Percentiles rank a stretch among this genome's conserved stretches.
Conservation (phyloP, 2,329 filamentous ascomycete genomes). For the Claviceps africana region DNA sequence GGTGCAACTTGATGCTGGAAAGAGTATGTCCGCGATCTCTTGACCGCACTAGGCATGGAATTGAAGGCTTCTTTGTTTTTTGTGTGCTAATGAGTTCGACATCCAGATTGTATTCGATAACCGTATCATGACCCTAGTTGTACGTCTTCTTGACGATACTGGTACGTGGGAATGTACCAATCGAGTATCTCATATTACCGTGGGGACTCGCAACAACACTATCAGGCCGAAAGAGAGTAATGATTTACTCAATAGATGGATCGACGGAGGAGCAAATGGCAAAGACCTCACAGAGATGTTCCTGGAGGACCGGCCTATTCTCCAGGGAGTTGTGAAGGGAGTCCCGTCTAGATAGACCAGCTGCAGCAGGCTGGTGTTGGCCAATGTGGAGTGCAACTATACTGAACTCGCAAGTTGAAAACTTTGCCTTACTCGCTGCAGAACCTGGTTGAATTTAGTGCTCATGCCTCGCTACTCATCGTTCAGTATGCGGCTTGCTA, state of each 20-base stretch:
- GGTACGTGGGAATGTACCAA: slow-evolving; percentile 59
- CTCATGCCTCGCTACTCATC: slow-evolving; percentile 42
- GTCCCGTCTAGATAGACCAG: slow-evolving; percentile 31
- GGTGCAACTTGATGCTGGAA: slow-evolving; percentile 50
- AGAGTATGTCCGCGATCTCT: slow-evolving; percentile 25
- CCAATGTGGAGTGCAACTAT: not conserved
- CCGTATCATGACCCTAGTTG: slow-evolving; percentile 82
- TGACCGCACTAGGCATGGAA: not conserved
- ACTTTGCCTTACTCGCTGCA: not conserved
- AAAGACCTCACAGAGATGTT: slow-evolving; percentile 32
- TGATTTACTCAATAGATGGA: slow-evolving; percentile 62
- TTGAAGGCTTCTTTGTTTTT: not conserved
- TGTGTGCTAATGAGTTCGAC: not conserved
- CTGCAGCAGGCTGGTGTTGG: not conserved
- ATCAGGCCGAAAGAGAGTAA: slow-evolving; percentile 96
- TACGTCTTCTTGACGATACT: slow-evolving; percentile 48
- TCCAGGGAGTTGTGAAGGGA: slow-evolving; percentile 34
- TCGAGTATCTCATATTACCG: slow-evolving; percentile 69
- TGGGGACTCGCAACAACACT: slow-evolving; percentile 59
- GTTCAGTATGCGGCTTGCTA: slow-evolving; percentile 83
- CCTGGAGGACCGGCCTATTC: slow-evolving; percentile 32
- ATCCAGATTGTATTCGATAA: slow-evolving; percentile 62
- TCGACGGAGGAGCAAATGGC: slow-evolving; percentile 37
- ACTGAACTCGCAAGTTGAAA: not conserved
- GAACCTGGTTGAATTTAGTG: not conserved